A percentile compares a stretch with the other conserved stretches of the same genome.
phyloP scores from a whole-genome alignment of 352 stramenopile species.

The Phytophthora pinifolia region DNA sequence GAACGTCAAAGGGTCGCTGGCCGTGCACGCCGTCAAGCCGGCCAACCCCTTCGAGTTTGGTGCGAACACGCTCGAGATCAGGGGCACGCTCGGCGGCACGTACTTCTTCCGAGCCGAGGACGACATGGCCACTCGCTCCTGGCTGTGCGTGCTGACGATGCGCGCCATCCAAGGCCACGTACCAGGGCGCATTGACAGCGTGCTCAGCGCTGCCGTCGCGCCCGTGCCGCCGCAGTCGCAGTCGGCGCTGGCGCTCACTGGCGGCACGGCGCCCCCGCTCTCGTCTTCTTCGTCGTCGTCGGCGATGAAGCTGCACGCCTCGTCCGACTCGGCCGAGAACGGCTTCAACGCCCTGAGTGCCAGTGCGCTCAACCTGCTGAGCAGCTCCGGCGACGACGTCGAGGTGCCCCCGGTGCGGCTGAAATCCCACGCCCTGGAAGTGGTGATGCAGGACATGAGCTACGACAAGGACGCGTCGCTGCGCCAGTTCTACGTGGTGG shows the following conservation, averaged over 20 bases:
- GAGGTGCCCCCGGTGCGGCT: conserved; percentile 34
- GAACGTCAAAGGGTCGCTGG: conserved; percentile 78
- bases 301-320: conserved; percentile 17
- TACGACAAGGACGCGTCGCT: conserved; percentile 73
- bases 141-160: conserved; percentile 82
- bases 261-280: conserved; percentile 1
- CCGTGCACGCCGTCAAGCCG: conserved; percentile 75
- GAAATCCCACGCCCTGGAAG: conserved; percentile 67
- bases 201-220: conserved; percentile 40
- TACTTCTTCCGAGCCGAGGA: conserved; percentile 85
- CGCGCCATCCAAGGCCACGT: conserved; percentile 75
- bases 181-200: conserved; percentile 63
- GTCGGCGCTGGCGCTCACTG: conserved; percentile 2
- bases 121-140: conserved; percentile 74
- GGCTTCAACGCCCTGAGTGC: conserved; percentile 24
- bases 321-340: conserved; percentile 26
- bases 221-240: conserved; percentile 6
- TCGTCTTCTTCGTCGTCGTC: conserved; percentile 12
- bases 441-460: conserved; percentile 70
- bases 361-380: conserved; percentile 30
- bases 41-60: conserved; percentile 73
- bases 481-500: conserved; percentile 83
- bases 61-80: conserved; percentile 73
- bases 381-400: conserved; percentile 12
- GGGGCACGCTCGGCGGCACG: conserved; percentile 71